A percentile compares a stretch with the other conserved stretches of the same genome.
Conservation (phyloP, 2,329 filamentous ascomycete species). For the Corinectria fuckeliana region DNA sequence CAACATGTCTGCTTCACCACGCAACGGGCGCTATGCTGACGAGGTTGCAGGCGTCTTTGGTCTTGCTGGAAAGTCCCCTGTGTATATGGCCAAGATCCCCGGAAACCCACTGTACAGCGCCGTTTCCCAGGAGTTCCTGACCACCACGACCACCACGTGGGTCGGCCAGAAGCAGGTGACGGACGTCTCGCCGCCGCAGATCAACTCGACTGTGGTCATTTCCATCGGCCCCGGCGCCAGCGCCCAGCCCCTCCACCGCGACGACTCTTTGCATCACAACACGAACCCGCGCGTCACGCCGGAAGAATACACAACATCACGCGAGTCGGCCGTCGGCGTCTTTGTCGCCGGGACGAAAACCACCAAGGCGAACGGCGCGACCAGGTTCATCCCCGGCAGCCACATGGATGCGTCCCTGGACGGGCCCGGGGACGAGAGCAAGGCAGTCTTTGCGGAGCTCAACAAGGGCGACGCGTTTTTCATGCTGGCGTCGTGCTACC, state of each 20-base stretch:
- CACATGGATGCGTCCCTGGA: neutral
- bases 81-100: neutral
- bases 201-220: neutral
- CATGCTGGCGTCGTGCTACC: neutral
- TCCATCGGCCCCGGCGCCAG: neutral
- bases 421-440: too few relatives aligned
- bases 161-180: neutral
- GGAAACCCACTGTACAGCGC: neutral
- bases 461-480: slow-evolving; percentile 7
- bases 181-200: neutral
- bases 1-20: too few relatives aligned
- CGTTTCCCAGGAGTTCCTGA: neutral
- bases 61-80: too few relatives aligned
- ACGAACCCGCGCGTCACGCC: neutral
- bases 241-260: neutral
- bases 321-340: neutral
- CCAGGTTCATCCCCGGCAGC: slow-evolving; percentile 7
- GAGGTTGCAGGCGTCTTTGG: too few relatives aligned
- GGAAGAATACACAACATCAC: neutral
- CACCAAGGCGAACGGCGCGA: slow-evolving; percentile 8
- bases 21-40: too few relatives aligned
- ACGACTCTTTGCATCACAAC: neutral
- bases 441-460: neutral
- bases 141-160: neutral
- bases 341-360: neutral